Evolutionary conservation across 208 protist species (phyloP).

Genomic region (Trypanosoma conorhini): DNA sequence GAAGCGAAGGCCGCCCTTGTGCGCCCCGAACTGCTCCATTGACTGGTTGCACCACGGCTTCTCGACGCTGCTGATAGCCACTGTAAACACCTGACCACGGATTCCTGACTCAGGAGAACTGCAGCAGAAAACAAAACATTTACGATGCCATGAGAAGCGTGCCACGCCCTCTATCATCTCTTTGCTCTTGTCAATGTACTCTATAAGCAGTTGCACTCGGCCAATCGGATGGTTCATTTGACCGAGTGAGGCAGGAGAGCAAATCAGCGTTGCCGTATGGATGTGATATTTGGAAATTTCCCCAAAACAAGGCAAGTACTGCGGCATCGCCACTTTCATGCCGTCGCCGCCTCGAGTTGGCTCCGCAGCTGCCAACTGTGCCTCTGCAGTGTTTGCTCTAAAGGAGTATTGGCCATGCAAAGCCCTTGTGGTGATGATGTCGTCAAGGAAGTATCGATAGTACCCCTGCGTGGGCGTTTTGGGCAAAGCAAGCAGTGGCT

Average conservation of each 20-base stretch:
- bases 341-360: not conserved
- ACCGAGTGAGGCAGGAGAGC: conserved; percentile 56
- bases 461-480: conserved; percentile 27
- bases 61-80: conserved; percentile 44
- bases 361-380: not conserved
- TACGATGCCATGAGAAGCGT: conserved; percentile 55
- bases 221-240: conserved; percentile 66
- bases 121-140: conserved; percentile 67
- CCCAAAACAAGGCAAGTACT: not conserved
- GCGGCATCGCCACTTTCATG: not conserved
- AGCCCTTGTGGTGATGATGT: conserved; percentile 65
- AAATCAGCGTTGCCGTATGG: conserved; percentile 39
- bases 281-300: conserved; percentile 35
- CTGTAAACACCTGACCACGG: conserved; percentile 62
- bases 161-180: conserved; percentile 68
- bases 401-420: conserved; percentile 76
- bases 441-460: conserved; percentile 68
- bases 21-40: conserved; percentile 42
- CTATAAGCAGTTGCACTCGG: conserved; percentile 62
- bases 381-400: conserved; percentile 6
- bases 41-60: conserved; percentile 63
- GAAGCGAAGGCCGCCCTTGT: conserved; percentile 55
- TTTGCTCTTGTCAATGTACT: conserved; percentile 57
- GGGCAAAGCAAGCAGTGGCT: conserved; percentile 39
- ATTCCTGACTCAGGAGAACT: conserved; percentile 40